A percentile compares a stretch with the other conserved stretches of the same genome.
Evolutionary conservation across 1,284 basidiomycete species (phyloP).

Genomic region (Quambalaria eucalypti): DNA sequence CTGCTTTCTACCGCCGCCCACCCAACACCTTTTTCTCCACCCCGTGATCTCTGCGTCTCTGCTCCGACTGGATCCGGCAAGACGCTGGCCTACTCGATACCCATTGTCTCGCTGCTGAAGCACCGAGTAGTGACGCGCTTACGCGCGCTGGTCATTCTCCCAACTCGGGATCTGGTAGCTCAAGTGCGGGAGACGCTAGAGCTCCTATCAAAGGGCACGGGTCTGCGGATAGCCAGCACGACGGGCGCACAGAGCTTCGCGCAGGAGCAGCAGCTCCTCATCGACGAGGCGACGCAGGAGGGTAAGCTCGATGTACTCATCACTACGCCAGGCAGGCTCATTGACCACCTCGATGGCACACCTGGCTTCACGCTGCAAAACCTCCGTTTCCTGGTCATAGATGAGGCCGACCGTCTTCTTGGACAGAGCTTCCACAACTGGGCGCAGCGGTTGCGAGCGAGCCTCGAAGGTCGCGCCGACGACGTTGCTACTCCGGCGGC

Average conservation of each 20-base stretch:
- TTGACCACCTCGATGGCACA: slow-evolving; percentile 82
- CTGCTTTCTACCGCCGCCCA: slow-evolving; percentile 53
- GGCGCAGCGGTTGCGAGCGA: slow-evolving; percentile 41
- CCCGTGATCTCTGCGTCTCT: slow-evolving; percentile 83
- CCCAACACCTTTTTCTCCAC: slow-evolving; percentile 56
- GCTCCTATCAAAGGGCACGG: slow-evolving; percentile 62
- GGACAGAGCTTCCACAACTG: slow-evolving; percentile 94
- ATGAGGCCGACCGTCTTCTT: slow-evolving; percentile 90
- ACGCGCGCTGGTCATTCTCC: slow-evolving; percentile 82
- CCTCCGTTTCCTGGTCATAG: slow-evolving; percentile 87
- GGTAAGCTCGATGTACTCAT: slow-evolving; percentile 81
- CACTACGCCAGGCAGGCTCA: slow-evolving; percentile 86
- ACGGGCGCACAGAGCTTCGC: slow-evolving; percentile 44
- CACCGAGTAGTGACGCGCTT: slow-evolving; percentile 52
- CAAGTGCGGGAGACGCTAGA: slow-evolving; percentile 92
- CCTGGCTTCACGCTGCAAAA: slow-evolving; percentile 77
- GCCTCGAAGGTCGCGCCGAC: not conserved
- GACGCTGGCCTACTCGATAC: slow-evolving; percentile 85
- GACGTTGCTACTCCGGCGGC: not conserved
- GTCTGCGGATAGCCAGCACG: slow-evolving; percentile 60
- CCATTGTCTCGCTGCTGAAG: slow-evolving; percentile 62
- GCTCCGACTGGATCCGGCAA: slow-evolving; percentile 97
- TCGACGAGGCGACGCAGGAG: not conserved
- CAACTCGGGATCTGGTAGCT: slow-evolving; percentile 85
- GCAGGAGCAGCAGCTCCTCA: slow-evolving; percentile 30